Percentiles rank a stretch among this genome's conserved stretches.
Evolutionary conservation across 169 alveolate genomes (phyloP).

Genomic region (Plasmodium blacklocki): DNA sequence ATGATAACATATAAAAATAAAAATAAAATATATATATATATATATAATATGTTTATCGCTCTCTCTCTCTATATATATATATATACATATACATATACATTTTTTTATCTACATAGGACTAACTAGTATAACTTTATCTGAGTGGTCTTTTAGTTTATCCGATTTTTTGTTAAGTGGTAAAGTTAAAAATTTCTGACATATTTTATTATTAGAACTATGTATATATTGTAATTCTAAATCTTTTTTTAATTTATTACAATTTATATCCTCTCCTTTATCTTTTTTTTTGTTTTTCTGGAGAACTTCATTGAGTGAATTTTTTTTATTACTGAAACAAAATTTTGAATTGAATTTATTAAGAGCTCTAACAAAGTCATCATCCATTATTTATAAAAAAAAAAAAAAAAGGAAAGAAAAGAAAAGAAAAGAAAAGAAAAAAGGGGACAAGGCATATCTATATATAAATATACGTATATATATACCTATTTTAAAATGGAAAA

Average conservation of each 20-base stretch:
- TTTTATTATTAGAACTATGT: slow-evolving; percentile 63
- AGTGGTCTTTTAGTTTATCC: slow-evolving; percentile 32
- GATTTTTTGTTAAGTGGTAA: slow-evolving; percentile 25
- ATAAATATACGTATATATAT: not conserved
- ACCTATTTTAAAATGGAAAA: not conserved
- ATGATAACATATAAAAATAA: not conserved
- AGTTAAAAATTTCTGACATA: slow-evolving; percentile 68
- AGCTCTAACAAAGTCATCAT: slow-evolving; percentile 70
- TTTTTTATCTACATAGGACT: not conserved
- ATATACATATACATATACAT: not conserved
- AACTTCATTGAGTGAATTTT: not conserved
- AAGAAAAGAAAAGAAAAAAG: not conserved
- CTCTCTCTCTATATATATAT: not conserved
- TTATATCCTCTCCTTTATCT: not conserved
- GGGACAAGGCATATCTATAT: not conserved
- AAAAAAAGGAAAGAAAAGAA: not conserved
- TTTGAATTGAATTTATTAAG: slow-evolving; percentile 56
- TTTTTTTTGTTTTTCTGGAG: slow-evolving; percentile 1
- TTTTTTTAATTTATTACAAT: slow-evolving; percentile 34
- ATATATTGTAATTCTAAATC: slow-evolving; percentile 65
- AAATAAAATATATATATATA: not conserved
- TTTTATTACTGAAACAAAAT: slow-evolving; percentile 27
- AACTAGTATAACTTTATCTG: slow-evolving; percentile 67
- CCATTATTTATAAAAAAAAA: slow-evolving; percentile 26
- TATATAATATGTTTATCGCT: not conserved